Evolutionary conservation across 495 filamentous ascomycete species (phyloP).

Genomic region (Achaetomiella virescens): DNA sequence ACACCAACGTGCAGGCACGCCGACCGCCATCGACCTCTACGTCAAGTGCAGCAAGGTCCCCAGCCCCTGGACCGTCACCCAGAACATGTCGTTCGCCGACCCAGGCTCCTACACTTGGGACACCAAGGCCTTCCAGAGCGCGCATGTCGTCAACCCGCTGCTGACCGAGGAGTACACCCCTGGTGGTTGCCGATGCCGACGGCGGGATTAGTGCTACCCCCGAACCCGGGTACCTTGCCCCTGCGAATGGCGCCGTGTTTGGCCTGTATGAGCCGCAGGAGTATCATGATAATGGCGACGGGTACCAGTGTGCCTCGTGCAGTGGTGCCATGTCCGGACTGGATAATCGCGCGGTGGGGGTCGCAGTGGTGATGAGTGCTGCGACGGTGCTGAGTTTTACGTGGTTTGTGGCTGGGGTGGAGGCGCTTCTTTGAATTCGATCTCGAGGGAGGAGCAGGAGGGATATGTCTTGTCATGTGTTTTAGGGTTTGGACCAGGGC

Average conservation of each 20-base stretch:
- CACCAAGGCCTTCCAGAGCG: slow-evolving; percentile 60
- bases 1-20: slow-evolving; percentile 76
- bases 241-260: slow-evolving; percentile 60
- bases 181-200: slow-evolving; percentile 73
- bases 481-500: neutral
- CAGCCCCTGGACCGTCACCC: slow-evolving; percentile 45
- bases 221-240: slow-evolving; percentile 64
- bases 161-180: slow-evolving; percentile 74
- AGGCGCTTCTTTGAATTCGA: slow-evolving; percentile 38
- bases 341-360: slow-evolving; percentile 62
- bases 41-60: slow-evolving; percentile 59
- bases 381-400: slow-evolving; percentile 79
- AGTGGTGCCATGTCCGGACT: slow-evolving; percentile 56
- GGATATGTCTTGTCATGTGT: slow-evolving; percentile 13
- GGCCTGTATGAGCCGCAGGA: slow-evolving; percentile 72
- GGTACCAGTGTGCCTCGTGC: slow-evolving; percentile 61
- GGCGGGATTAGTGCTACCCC: slow-evolving; percentile 55
- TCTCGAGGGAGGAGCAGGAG: neutral
- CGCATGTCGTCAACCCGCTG: slow-evolving; percentile 51
- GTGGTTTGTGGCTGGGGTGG: slow-evolving; percentile 75
- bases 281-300: slow-evolving; percentile 56
- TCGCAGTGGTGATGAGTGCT: slow-evolving; percentile 65
- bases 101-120: slow-evolving; percentile 61
- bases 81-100: slow-evolving; percentile 47
- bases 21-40: slow-evolving; percentile 72